Conservation (phyloP, 495 filamentous ascomycete species). For the Daldinia grandis region DNA sequence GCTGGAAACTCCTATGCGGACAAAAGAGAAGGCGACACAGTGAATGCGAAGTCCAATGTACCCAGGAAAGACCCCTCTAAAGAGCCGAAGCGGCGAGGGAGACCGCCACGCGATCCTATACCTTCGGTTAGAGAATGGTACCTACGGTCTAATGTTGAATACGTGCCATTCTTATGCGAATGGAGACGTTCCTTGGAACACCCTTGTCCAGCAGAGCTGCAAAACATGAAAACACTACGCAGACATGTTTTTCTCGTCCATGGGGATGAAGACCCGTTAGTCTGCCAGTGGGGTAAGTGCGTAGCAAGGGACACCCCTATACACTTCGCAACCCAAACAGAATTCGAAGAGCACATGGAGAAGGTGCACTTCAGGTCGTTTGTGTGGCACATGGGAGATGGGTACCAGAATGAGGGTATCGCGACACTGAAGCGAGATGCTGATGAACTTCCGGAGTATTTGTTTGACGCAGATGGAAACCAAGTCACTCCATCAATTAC, state of each 20-base stretch:
- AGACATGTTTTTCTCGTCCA: constrained; percentile 71
- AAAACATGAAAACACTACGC: constrained; percentile 75
- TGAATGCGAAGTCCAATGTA: constrained; percentile 7
- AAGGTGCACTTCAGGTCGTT: constrained; percentile 64
- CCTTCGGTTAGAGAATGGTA: constrained; percentile 36
- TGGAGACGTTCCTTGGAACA: constrained; percentile 32
- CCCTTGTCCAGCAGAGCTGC: constrained; percentile 72
- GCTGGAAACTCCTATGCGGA: constrained; percentile 27
- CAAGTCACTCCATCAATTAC: constrained; percentile 56
- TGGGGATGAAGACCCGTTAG: constrained; percentile 39
- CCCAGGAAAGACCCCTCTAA: constrained; percentile 9
- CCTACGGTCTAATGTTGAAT: constrained; percentile 37
- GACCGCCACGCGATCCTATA: constrained; percentile 28
- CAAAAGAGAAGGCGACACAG: constrained; percentile 7
- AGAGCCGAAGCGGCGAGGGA: constrained; percentile 41
- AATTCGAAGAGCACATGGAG: constrained; percentile 70
- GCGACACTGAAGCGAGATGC: constrained; percentile 29
- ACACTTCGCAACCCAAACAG: constrained; percentile 42
- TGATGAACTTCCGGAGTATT: constrained; percentile 48
- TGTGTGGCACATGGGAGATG: constrained; percentile 74
- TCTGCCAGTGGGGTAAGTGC: constrained; percentile 53
- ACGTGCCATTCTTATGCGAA: constrained; percentile 51
- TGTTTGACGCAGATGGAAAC: constrained; percentile 51
- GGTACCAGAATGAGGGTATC: constrained; percentile 54
- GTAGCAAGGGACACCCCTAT: constrained; percentile 27